These are phyloP conservation scores for Erysimum cheiri DNA, from an alignment of 441 rosid species.

Conservation along the genomic window DNA sequence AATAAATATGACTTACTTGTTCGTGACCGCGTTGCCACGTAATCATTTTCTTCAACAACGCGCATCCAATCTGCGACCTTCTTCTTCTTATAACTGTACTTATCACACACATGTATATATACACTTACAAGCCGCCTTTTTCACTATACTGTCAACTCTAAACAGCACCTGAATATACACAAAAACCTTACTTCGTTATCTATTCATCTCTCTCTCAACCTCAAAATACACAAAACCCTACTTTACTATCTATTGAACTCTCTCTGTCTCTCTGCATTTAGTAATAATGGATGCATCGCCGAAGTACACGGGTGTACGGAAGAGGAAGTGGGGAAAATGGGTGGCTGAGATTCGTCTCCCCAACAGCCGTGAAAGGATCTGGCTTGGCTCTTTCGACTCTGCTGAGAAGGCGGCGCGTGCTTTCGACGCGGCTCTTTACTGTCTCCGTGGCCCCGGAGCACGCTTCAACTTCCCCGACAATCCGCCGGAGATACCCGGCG, in stretches of 20 bases:
- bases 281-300: conserved; percentile 41
- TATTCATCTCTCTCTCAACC: not conserved
- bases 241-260: not conserved
- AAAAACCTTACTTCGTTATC: conserved; percentile 4
- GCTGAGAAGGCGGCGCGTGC: conserved; percentile 93
- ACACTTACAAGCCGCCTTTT: conserved; percentile 40
- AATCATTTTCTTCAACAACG: conserved; percentile 35
- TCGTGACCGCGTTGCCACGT: conserved; percentile 35
- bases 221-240: not conserved
- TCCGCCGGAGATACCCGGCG: conserved; percentile 57
- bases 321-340: conserved; percentile 95
- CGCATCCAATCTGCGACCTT: conserved; percentile 37
- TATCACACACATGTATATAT: conserved; percentile 29
- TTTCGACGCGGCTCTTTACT: conserved; percentile 81
- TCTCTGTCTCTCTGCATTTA: conserved; percentile 4
- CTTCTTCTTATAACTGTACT: conserved; percentile 20
- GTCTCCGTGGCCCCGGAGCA: conserved; percentile 68
- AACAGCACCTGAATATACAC: not conserved
- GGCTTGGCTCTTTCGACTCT: conserved; percentile 81
- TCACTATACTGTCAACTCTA: conserved; percentile 35
- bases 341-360: conserved; percentile 94
- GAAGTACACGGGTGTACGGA: conserved; percentile 80
- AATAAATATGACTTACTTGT: conserved; percentile 3
- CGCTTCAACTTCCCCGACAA: conserved; percentile 72
- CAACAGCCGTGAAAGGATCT: conserved; percentile 82